Evolutionary conservation across 2,329 filamentous ascomycete genomes (phyloP).

Genomic region (Cladophialophora psammophila): DNA sequence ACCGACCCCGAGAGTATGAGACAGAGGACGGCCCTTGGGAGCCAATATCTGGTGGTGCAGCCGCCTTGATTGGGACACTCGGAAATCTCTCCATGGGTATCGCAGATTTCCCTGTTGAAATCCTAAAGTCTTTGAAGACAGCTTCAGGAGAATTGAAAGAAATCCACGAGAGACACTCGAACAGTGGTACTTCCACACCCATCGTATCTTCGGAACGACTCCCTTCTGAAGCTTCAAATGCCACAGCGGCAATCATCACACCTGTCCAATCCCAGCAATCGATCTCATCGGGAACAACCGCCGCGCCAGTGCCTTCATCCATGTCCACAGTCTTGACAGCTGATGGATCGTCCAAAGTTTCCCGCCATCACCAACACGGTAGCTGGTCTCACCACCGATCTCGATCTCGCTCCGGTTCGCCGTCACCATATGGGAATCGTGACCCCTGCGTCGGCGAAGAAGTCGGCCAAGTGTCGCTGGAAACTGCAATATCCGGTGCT

Average conservation of each 20-base stretch:
- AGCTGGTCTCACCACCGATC: slow-evolving; percentile 36
- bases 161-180: slow-evolving; percentile 32
- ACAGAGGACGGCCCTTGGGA: slow-evolving; percentile 81
- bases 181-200: slow-evolving; percentile 24
- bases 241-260: slow-evolving; percentile 1
- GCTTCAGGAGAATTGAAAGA: slow-evolving; percentile 38
- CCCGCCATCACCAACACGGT: slow-evolving; percentile 23
- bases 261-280: slow-evolving; percentile 6
- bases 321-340: slow-evolving; percentile 29
- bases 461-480: slow-evolving; percentile 54
- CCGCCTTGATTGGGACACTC: slow-evolving; percentile 82
- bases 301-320: slow-evolving; percentile 22
- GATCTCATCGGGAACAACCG: background rate
- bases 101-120: slow-evolving; percentile 71
- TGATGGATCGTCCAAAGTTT: slow-evolving; percentile 27
- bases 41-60: slow-evolving; percentile 77
- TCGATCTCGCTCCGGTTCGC: slow-evolving; percentile 36
- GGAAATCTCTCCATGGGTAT: slow-evolving; percentile 82
- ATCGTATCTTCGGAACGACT: slow-evolving; percentile 6
- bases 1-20: slow-evolving; percentile 71
- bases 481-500: slow-evolving; percentile 69
- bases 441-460: slow-evolving; percentile 37
- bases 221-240: slow-evolving; percentile 13
- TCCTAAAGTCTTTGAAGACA: slow-evolving; percentile 53
- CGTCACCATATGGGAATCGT: slow-evolving; percentile 18